Evolutionary conservation across 495 filamentous ascomycete genomes (phyloP).

Genomic region (Chlorociboria aeruginascens): DNA sequence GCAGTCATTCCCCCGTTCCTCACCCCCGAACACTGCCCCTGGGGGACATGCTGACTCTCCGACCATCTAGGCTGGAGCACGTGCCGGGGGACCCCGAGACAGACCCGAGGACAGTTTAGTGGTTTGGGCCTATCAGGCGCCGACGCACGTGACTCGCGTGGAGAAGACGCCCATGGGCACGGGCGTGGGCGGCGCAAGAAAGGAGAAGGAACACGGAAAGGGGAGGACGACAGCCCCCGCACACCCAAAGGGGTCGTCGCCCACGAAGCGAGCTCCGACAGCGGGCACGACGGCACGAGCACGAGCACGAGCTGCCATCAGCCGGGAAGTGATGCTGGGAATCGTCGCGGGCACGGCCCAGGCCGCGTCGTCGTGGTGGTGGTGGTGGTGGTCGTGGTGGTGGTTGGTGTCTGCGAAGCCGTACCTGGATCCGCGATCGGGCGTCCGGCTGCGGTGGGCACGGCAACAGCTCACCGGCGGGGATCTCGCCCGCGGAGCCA

Average conservation of each 20-base stretch:
- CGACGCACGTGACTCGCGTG: neutral
- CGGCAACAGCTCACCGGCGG: slow-evolving; percentile 17
- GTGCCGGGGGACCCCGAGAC: neutral
- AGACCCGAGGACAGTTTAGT: neutral
- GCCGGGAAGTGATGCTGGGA: neutral
- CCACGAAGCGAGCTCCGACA: neutral
- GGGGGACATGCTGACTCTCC: too few species aligned
- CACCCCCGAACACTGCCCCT: too few species aligned
- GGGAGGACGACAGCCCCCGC: neutral
- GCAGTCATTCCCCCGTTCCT: too few species aligned
- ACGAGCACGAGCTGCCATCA: neutral
- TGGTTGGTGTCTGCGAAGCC: slow-evolving; percentile 16
- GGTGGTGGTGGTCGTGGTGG: too few species aligned
- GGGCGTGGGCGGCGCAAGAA: neutral
- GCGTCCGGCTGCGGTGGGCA: slow-evolving; percentile 18
- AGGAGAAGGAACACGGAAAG: neutral
- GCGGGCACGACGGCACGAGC: neutral
- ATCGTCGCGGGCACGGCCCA: slow-evolving; percentile 13
- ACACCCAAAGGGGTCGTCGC: neutral
- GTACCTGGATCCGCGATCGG: slow-evolving; percentile 21
- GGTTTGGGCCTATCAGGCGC: neutral
- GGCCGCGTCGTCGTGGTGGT: too few species aligned
- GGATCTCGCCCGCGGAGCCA: slow-evolving; percentile 16
- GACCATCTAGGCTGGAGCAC: neutral
- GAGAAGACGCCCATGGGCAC: neutral